Evolutionary conservation across 2,329 filamentous ascomycete genomes (phyloP), one percentile per base, ranked within the genome.

Genomic region (Xylaria sp.): DNA sequence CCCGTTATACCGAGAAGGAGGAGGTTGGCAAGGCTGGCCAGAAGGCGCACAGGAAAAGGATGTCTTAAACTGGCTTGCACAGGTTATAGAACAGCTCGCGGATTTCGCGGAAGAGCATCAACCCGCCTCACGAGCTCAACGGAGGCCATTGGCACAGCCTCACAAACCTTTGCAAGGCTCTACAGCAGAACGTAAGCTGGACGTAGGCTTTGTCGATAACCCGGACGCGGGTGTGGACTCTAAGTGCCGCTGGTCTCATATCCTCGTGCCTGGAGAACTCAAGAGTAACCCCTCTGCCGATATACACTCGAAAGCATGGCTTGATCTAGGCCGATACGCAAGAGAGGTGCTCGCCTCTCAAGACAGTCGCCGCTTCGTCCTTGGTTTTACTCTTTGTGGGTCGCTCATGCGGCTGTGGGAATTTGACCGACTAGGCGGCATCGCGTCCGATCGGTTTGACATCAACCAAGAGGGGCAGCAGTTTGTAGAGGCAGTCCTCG

Each of bases 391-490:
- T 2, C 7, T 64, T 13, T 86, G 77, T 65, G 77, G 81, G 67
- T 78, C 79, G 58, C 65, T 80, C 4, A 83, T 85, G 78, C 77
- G 80, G 56, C 67, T 84, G 61, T 85, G 76, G 81, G 73, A 72
- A 55, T 85, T 84, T 74, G 79, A 86, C 69, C 74, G 79, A 15
- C 64, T 83, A 0, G 82, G 83, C 9, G 81, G 78, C 2, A 79
- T 84, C 25, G 79, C 78, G 55, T 85, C 82, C 9, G 71, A 78
- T n/a, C 73, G 75, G 33, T 85, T 85, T 69, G 71, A 85, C 63
- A 81, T 86, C 38, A 81, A 85, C 63, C 22, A 80, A 56, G 76
- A 83, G 63, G 76, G 79, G 5, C 69, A 76, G 17, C 50, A 4
- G 3, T 81, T 83, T 66, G 74, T 83, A 15, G 77, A 67, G 17